These are phyloP conservation scores for Penicillium glabrum DNA, from an alignment of 2,329 filamentous ascomycete species.

Conservation along the genomic window DNA sequence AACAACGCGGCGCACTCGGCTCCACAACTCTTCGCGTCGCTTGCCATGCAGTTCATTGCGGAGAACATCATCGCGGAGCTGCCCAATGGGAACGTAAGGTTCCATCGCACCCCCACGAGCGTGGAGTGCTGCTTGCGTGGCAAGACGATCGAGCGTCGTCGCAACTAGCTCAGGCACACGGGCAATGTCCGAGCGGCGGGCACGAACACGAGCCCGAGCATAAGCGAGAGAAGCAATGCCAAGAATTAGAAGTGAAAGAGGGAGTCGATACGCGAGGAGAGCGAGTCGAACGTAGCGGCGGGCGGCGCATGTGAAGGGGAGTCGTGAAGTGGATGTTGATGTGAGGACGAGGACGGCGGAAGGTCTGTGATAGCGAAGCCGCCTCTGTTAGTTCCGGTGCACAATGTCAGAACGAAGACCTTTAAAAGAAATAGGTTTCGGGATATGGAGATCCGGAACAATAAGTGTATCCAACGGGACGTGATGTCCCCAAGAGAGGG, in stretches of 20 bases:
- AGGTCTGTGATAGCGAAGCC: constrained; percentile 70
- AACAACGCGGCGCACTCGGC: constrained; percentile 76
- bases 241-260: constrained; percentile 48
- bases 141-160: constrained; percentile 78
- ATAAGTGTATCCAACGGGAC: constrained; percentile 18
- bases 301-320: constrained; percentile 68
- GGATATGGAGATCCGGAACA: constrained; percentile 18
- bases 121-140: constrained; percentile 79
- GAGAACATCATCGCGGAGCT: constrained; percentile 87
- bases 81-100: constrained; percentile 79
- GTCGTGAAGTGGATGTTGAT: constrained; percentile 85
- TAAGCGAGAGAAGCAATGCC: constrained; percentile 59
- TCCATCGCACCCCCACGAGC: constrained; percentile 66
- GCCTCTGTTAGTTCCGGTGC: constrained; percentile 77
- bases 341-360: constrained; percentile 67
- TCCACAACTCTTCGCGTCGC: constrained; percentile 80
- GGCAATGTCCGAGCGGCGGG: constrained; percentile 64
- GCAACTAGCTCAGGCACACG: constrained; percentile 81
- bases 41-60: constrained; percentile 74
- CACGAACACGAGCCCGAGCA: constrained; percentile 62
- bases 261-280: constrained; percentile 52
- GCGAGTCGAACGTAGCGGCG: constrained; percentile 49
- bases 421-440: constrained; percentile 20
- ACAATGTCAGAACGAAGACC: constrained; percentile 52
- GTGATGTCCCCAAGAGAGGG: constrained; percentile 7